Base-by-base conservation (phyloP, 2,329 filamentous ascomycete genomes). In the Lomentospora prolificans region DNA sequence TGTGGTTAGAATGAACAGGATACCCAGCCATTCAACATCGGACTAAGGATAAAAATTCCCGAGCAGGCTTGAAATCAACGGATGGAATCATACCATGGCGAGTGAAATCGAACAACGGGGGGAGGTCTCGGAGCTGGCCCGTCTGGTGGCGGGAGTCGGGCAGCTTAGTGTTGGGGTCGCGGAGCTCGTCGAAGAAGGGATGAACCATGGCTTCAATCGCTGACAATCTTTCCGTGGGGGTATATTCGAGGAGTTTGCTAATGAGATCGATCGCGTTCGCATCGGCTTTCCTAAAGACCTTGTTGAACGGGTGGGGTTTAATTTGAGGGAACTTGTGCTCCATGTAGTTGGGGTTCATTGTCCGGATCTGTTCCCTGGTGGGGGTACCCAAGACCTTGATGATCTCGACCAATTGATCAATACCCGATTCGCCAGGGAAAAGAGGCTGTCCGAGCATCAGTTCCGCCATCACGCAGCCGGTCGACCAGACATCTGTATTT, bases 291-390 rank as follows among this genome's bases (percentile, higher is more conserved):
- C 94, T 86, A 82, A 99, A 97, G 56, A 99, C 94, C 82, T 97
- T 97, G 76, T 88, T 95, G 79, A 99, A 99, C 27, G 94, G 94
- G 68, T 99, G 94, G 57, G 94, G 94, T 78, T 99, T 99, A 77
- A 99, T 99, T 73, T 99, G 94, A 51, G 94, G 94, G 74, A 99
- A 99, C 77, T 97, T 97, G 77, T 99, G 94, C 76, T 99, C 94
- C 94, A 99, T 99, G 74, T 99, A 99, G 74, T 99, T 99, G 58
- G 94, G 94, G 73, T 99, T 99, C 94, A 99, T 99, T 62, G 94
- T 99, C 64, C 94, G 89, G 67, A 99, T 99, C 73, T 99, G 94
- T 71, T 99, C 94, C 61, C 94, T 83, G 33, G 94, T 97, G 17
- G 94, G 94, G 17, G 94, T 99, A 58, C 94, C 94, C 59, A 99